Evolutionary conservation across 2,329 filamentous ascomycete genomes (phyloP).

Genomic region (Aspergillus felis): DNA sequence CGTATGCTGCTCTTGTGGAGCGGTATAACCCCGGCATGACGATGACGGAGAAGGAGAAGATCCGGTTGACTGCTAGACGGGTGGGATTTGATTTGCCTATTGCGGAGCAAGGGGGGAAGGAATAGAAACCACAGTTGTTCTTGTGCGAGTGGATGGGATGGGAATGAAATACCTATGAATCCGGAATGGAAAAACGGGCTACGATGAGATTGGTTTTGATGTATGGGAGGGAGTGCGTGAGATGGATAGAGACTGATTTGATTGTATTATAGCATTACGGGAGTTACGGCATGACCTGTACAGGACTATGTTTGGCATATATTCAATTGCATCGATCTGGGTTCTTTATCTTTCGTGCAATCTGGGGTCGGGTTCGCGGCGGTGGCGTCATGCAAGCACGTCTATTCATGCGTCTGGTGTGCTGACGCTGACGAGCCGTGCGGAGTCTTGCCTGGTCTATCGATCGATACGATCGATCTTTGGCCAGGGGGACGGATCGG

Average conservation of each 20-base stretch:
- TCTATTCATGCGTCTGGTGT: not conserved
- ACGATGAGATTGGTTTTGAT: not conserved
- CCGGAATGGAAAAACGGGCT: not conserved
- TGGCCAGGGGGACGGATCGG: not conserved
- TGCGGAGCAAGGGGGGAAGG: constrained; percentile 44
- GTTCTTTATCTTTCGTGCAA: not conserved
- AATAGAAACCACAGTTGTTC: not conserved
- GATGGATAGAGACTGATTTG: not conserved
- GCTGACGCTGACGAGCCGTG: not conserved
- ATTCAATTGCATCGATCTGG: not conserved
- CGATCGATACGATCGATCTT: not conserved
- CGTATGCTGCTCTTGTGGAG: constrained; percentile 76
- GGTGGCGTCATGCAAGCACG: not conserved
- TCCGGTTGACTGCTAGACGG: constrained; percentile 75
- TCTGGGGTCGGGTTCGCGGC: not conserved
- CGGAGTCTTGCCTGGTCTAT: not conserved
- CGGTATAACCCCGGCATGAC: constrained; percentile 91
- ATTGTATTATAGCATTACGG: not conserved
- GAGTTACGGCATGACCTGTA: not conserved
- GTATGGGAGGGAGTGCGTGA: not conserved
- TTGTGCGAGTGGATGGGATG: not conserved
- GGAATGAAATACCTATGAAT: not conserved
- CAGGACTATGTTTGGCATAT: not conserved
- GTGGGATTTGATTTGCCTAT: constrained; percentile 86
- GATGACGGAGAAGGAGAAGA: constrained; percentile 78